Evolutionary conservation across 192 early-diverging fungal genomes (phyloP), one percentile per base, ranked within the genome.

Genomic region (Allomyces macrogynus): DNA sequence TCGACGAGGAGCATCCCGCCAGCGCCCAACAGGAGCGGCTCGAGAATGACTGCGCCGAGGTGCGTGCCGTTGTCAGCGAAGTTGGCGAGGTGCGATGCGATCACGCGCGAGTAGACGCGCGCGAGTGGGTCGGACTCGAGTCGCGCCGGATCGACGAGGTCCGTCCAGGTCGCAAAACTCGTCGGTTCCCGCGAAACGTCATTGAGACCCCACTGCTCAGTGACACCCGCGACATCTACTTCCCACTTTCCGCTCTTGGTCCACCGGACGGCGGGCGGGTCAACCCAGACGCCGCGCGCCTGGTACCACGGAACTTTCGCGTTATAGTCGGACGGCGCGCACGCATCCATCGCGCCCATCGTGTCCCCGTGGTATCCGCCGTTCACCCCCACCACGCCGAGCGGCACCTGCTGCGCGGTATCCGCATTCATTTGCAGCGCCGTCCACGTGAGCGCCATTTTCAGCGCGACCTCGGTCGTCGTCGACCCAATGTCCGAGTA

Each of bases 301-400:
- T 75, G 67, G 61, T 85, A 89, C 88, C 87, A 89, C 60, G 77
- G 70, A 18, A 88, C 84, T 42, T 81, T 71, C 23, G 73, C 74
- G 65, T 90, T 90, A 67, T 81, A 89, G 10, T 80, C 73, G 62
- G 82, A 87, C 27, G 87, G 86, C 43, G 79, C 76, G 66, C 82
- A 86, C 5, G 85, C 84, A 68, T 88, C 81, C 89, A 91, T 91
- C 23, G 83, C 80, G 24, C 88, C 88, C 57, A 89, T 90, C 1
- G 89, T 91, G 65, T 91, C 89, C 42, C 89, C 89, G 68, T 91
- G 89, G 67, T 91, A 91, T n/a, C 80, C 77, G 9, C 89, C 87
- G 27, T 85, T 73, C 5, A 89, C 65, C 25, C 88, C 88, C 27
- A 89, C 67, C 3, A 87, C 73, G 62, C 80, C 80, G 10, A 84